These are phyloP conservation scores for Hanseniaspora sp. DNA, from an alignment of 1,139 yeast genomes.

Conservation along the genomic window DNA sequence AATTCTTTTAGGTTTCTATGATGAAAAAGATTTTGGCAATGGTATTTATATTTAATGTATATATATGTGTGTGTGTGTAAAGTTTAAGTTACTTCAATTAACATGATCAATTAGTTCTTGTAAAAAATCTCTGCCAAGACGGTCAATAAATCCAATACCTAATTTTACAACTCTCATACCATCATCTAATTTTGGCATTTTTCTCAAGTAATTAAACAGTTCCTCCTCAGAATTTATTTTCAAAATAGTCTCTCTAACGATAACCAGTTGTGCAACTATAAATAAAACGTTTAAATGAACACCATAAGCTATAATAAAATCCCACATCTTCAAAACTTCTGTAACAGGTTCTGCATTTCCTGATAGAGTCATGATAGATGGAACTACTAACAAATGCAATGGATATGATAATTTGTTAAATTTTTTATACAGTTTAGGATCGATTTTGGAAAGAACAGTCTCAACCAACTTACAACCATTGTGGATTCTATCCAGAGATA, in stretches of 20 bases:
- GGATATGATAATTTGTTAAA: constrained; percentile 35
- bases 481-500: constrained; percentile 58
- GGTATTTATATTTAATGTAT: constrained; percentile 9
- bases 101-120: constrained; percentile 7
- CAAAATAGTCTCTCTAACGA: constrained; percentile 53
- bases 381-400: constrained; percentile 82
- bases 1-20: constrained; percentile 12
- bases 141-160: constrained; percentile 61
- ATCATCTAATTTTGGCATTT: constrained; percentile 62
- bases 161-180: constrained; percentile 59
- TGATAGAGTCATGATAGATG: constrained; percentile 73
- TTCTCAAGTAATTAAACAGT: constrained; percentile 42
- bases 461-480: constrained; percentile 65
- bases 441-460: constrained; percentile 56
- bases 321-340: constrained; percentile 77
- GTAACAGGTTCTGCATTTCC: constrained; percentile 82
- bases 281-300: constrained; percentile 77
- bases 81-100: not conserved
- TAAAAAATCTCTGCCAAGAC: constrained; percentile 1
- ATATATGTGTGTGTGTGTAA: too few relatives aligned
- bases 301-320: constrained; percentile 81
- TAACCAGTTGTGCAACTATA: constrained; percentile 70
- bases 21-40: constrained; percentile 10
- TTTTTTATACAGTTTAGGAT: constrained; percentile 60
- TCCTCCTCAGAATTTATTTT: constrained; percentile 47